phyloP scores from a whole-genome alignment of 2,329 filamentous ascomycete genomes.

The Apiospora malaysiana region DNA sequence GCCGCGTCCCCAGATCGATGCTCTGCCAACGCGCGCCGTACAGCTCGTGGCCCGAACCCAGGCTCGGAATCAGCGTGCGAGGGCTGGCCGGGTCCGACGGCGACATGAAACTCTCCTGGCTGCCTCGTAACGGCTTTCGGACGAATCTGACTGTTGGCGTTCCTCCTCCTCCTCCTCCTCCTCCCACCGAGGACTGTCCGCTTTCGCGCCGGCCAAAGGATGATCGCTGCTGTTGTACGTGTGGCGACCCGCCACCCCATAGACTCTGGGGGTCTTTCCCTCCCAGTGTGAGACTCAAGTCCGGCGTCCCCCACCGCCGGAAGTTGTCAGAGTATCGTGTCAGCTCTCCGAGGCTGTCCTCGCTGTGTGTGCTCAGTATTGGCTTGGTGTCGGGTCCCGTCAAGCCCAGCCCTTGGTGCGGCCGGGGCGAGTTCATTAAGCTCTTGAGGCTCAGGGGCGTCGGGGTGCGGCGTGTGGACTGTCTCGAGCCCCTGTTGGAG shows the following conservation, averaged over 20 bases:
- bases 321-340: slow-evolving; percentile 17
- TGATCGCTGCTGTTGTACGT: not conserved
- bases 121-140: not conserved
- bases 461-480: slow-evolving; percentile 1
- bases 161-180: not conserved
- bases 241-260: not conserved
- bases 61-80: slow-evolving; percentile 2
- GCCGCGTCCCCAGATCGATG: slow-evolving; percentile 6
- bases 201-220: not conserved
- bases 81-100: slow-evolving; percentile 21
- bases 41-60: not conserved
- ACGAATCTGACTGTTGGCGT: not conserved
- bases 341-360: not conserved
- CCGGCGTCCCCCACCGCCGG: slow-evolving; percentile 16
- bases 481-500: not conserved
- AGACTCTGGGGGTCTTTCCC: not conserved
- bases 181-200: not conserved
- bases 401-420: not conserved
- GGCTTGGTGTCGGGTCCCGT: slow-evolving; percentile 8
- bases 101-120: slow-evolving; percentile 22
- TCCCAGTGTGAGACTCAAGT: not conserved
- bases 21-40: slow-evolving; percentile 10
- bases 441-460: slow-evolving; percentile 17
- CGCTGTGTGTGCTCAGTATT: slow-evolving; percentile 3
- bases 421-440: slow-evolving; percentile 4